These are phyloP conservation scores for Parachaetomium inaequale DNA, from an alignment of 495 filamentous ascomycete species.

Conservation along the genomic window DNA sequence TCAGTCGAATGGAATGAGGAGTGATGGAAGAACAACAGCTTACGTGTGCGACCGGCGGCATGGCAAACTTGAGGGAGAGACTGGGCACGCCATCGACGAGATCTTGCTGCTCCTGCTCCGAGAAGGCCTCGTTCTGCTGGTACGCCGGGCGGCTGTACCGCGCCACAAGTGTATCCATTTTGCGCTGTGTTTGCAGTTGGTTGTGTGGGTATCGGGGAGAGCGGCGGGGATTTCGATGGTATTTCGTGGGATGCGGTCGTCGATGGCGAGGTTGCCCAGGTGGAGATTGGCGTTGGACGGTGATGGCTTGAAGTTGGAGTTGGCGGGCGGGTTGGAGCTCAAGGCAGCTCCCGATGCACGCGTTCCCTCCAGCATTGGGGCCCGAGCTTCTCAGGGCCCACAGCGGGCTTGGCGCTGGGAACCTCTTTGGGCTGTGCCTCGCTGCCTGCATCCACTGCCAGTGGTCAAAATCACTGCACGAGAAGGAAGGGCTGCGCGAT, in stretches of 20 bases:
- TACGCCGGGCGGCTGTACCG: conserved; percentile 71
- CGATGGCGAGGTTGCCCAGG: conserved; percentile 8
- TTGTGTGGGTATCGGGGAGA: not conserved
- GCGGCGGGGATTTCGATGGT: not conserved
- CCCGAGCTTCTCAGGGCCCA: conserved; percentile 5
- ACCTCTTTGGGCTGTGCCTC: too few relatives aligned
- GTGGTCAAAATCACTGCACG: too few relatives aligned
- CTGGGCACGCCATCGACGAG: conserved; percentile 60
- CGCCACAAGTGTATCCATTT: conserved; percentile 90
- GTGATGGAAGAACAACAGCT: conserved; percentile 25
- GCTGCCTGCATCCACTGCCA: too few relatives aligned
- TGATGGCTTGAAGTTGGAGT: conserved; percentile 11
- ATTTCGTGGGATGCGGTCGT: conserved; percentile 12
- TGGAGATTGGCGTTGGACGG: not conserved
- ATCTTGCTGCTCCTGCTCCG: conserved; percentile 73
- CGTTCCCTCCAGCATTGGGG: conserved; percentile 18
- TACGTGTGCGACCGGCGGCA: conserved; percentile 92
- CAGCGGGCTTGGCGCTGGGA: not conserved
- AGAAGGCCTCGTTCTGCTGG: conserved; percentile 66
- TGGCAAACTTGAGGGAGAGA: conserved; percentile 82
- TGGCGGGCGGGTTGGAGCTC: conserved; percentile 19
- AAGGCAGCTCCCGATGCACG: conserved; percentile 27
- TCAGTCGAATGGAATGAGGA: not conserved
- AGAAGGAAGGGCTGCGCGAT: too few relatives aligned
- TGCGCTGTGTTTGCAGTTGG: conserved; percentile 5